phyloP scores from a whole-genome alignment of 2,329 filamentous ascomycete species.

The Ophiostoma perfectum region DNA sequence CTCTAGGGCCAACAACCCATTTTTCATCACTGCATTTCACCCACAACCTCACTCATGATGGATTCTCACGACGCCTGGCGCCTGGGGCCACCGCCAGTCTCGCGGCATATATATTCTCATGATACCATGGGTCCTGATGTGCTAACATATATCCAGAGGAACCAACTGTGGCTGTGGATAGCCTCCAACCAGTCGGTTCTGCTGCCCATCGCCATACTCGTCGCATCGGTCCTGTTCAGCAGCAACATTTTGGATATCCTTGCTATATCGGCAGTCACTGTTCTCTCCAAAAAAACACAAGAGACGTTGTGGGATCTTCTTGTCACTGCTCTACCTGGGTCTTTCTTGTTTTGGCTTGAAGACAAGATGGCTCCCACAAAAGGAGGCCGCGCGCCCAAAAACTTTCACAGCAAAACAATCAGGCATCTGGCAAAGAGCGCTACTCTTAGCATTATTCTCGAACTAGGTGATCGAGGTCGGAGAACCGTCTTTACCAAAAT shows the following conservation, averaged over 20 bases:
- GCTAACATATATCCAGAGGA: slow-evolving; percentile 23
- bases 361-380: slow-evolving; percentile 33
- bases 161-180: slow-evolving; percentile 27
- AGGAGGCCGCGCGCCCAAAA: too few species aligned
- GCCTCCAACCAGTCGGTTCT: not conserved
- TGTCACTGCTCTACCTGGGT: slow-evolving; percentile 52
- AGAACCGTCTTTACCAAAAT: too few species aligned
- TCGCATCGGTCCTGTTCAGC: slow-evolving; percentile 35
- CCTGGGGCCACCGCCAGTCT: not conserved
- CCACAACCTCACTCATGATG: not conserved
- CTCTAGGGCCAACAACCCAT: not conserved
- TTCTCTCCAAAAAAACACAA: slow-evolving; percentile 35
- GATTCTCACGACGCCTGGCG: not conserved
- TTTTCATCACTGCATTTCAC: not conserved
- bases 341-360: slow-evolving; percentile 40
- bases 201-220: slow-evolving; percentile 34
- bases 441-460: slow-evolving; percentile 15
- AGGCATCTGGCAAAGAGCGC: not conserved
- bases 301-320: slow-evolving; percentile 52
- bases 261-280: slow-evolving; percentile 30
- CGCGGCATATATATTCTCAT: not conserved
- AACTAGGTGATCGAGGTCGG: slow-evolving; percentile 14
- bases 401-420: not conserved
- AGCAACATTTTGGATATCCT: slow-evolving; percentile 28
- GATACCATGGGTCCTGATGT: not conserved